phyloP scores from a whole-genome alignment of 2,329 filamentous ascomycete genomes.

The Aspergillus carbonarius region DNA sequence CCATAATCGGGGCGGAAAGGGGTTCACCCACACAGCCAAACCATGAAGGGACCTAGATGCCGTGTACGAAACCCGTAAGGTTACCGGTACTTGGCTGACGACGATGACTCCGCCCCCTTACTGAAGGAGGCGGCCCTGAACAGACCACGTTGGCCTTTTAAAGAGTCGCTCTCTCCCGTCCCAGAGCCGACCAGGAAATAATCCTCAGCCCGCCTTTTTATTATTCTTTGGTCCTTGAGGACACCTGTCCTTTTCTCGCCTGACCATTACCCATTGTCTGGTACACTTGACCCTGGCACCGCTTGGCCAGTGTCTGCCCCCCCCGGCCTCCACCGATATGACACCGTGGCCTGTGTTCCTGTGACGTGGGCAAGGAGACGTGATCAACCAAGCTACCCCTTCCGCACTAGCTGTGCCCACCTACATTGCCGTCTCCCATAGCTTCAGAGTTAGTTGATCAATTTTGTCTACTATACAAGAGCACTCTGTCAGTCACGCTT shows the following conservation, averaged over 20 bases:
- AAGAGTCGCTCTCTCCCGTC: conserved; percentile 27
- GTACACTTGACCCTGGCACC: conserved; percentile 9
- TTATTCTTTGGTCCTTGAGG: conserved; percentile 20
- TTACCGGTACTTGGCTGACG: conserved; percentile 20
- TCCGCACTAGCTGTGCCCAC: neutral
- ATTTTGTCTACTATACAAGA: conserved; percentile 4
- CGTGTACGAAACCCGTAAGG: conserved; percentile 9
- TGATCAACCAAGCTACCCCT: conserved; percentile 6
- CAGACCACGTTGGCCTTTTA: conserved; percentile 45
- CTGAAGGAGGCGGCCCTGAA: conserved; percentile 16
- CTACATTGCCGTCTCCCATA: conserved; percentile 1
- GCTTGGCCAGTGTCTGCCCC: conserved; percentile 22
- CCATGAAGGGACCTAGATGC: neutral
- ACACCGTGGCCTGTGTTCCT: conserved; percentile 35
- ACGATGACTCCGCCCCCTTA: conserved; percentile 21
- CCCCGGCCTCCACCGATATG: conserved; percentile 35
- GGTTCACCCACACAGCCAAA: neutral
- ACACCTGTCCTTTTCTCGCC: conserved; percentile 36
- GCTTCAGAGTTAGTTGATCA: conserved; percentile 1
- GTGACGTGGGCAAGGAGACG: conserved; percentile 14
- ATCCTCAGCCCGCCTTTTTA: conserved; percentile 13
- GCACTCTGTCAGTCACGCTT: conserved; percentile 7
- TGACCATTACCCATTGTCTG: conserved; percentile 19
- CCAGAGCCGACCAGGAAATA: conserved; percentile 1
- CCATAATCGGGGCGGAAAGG: neutral